Evolutionary conservation across 176 grass and related monocot species (phyloP), one percentile per base, ranked within the genome.

Genomic region (Luzula sylvatica): DNA sequence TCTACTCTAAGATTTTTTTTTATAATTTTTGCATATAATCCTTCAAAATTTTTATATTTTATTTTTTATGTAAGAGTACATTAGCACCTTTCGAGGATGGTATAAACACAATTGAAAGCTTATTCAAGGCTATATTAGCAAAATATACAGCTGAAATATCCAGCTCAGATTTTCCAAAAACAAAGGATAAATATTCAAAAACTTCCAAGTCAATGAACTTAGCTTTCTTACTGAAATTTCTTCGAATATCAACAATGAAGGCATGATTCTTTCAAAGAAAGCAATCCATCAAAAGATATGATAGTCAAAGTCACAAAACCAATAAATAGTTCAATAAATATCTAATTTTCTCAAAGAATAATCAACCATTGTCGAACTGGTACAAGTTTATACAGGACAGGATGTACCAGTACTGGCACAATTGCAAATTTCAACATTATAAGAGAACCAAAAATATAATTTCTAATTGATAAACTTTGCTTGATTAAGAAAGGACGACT

Each of bases 191-290:
- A 47, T 29, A 63, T 28, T 43, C 58, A 6, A 45, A 26, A 62
- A 28, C 8, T 62, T 7, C 7, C 30, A 62, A 62, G 58, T 63
- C 58, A 63, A 48, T 26, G 28, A 46, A 63, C 22, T 49, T 32
- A 32, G 42, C 59, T 49, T 46, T 49, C 59, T 63, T 17, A 11
- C 25, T 63, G 42, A 59, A 41, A 59, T 39, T 42, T 43, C 14
- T 3, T 5, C 6, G 20, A 21, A 42, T 38, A 0, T 56, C 18
- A 32, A 16, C 14, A 32, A 55, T 7, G 16, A 29, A 28, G 14
- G n/a, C n/a, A 7, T 27, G 2, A 32, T 7, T 16, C 23, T 30
- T 28, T 16, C 15, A 38, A 35, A 55, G 52, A 16, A 19, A 35
- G 52, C 26, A 16, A 58, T 23, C 4, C 20, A 40, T 9, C 15